A percentile compares a stretch with the other conserved stretches of the same genome.
Conservation (phyloP, 2,329 filamentous ascomycete genomes). For the Shiraia bambusicola region DNA sequence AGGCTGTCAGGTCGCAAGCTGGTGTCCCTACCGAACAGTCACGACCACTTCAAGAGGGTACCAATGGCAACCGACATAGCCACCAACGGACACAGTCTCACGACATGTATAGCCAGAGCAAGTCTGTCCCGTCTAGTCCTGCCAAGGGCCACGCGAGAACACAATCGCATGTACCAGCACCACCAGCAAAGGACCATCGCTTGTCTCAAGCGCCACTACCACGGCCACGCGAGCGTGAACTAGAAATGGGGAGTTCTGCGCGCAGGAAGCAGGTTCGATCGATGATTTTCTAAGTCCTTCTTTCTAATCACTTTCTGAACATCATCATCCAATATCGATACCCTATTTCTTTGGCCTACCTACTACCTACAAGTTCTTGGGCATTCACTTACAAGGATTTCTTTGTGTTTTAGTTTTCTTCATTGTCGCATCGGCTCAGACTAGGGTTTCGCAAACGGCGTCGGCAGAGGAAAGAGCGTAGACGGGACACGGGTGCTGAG, state of each 20-base stretch:
- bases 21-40: constrained; percentile 24
- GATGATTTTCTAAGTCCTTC: constrained; percentile 42
- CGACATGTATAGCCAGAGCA: constrained; percentile 21
- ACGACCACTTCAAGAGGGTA: constrained; percentile 24
- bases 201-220: constrained; percentile 30
- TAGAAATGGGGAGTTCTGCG: constrained; percentile 12
- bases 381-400: constrained; percentile 31
- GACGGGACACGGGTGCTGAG: constrained; percentile 20
- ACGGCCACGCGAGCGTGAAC: constrained; percentile 38
- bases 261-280: constrained; percentile 46
- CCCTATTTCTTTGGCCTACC: constrained; percentile 9
- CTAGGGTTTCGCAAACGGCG: constrained; percentile 20
- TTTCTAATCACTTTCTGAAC: constrained; percentile 7
- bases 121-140: constrained; percentile 32
- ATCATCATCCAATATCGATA: constrained; percentile 29
- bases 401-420: constrained; percentile 23
- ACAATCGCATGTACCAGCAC: constrained; percentile 32
- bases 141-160: constrained; percentile 37
- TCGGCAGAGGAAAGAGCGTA: constrained; percentile 7
- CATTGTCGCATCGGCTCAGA: constrained; percentile 22
- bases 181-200: constrained; percentile 34
- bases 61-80: constrained; percentile 18
- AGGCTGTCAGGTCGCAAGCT: constrained; percentile 23
- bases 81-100: constrained; percentile 38
- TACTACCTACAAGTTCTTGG: constrained; percentile 13